A percentile compares a stretch with the other conserved stretches of the same genome.
Evolutionary conservation across 805 yeast species (phyloP).

Genomic region (Clavispora santaluciae): DNA sequence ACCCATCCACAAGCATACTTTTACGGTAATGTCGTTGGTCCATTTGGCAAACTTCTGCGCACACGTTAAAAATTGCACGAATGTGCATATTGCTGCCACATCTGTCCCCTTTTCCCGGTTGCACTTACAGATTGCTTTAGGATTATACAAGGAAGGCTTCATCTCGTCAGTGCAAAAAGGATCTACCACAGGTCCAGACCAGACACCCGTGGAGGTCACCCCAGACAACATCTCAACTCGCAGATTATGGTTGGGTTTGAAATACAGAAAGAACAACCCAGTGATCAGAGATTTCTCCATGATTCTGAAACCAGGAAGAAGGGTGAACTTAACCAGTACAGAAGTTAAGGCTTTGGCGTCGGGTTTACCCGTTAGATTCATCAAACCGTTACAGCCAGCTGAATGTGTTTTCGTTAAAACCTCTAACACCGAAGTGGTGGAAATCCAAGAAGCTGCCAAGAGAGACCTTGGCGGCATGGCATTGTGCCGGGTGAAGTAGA

Average conservation of each 20-base stretch:
- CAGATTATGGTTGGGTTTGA: slow-evolving; percentile 86
- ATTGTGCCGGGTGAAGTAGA: slow-evolving; percentile 66
- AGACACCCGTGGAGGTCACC: slow-evolving; percentile 67
- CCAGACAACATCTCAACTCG: slow-evolving; percentile 83
- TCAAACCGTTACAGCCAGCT: slow-evolving; percentile 82
- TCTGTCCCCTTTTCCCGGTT: slow-evolving; percentile 78
- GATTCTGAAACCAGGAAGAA: slow-evolving; percentile 81
- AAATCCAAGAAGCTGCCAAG: slow-evolving; percentile 81
- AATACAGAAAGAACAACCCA: slow-evolving; percentile 75
- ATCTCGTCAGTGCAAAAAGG: slow-evolving; percentile 82
- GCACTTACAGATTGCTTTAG: slow-evolving; percentile 78
- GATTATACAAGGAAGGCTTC: slow-evolving; percentile 88
- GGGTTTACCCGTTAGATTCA: slow-evolving; percentile 70
- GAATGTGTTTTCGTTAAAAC: slow-evolving; percentile 73
- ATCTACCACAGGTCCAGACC: slow-evolving; percentile 78
- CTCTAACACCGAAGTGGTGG: slow-evolving; percentile 48
- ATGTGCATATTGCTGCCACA: slow-evolving; percentile 68
- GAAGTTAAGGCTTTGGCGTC: slow-evolving; percentile 71
- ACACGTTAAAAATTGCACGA: slow-evolving; percentile 82
- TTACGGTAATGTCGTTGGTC: slow-evolving; percentile 69
- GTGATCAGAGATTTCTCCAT: slow-evolving; percentile 68
- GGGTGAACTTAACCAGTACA: slow-evolving; percentile 54
- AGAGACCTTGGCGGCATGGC: slow-evolving; percentile 71
- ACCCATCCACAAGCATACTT: background rate
- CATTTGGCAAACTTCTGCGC: slow-evolving; percentile 80